Conservation (phyloP, 805 yeast species). For the Starmerella floris region DNA sequence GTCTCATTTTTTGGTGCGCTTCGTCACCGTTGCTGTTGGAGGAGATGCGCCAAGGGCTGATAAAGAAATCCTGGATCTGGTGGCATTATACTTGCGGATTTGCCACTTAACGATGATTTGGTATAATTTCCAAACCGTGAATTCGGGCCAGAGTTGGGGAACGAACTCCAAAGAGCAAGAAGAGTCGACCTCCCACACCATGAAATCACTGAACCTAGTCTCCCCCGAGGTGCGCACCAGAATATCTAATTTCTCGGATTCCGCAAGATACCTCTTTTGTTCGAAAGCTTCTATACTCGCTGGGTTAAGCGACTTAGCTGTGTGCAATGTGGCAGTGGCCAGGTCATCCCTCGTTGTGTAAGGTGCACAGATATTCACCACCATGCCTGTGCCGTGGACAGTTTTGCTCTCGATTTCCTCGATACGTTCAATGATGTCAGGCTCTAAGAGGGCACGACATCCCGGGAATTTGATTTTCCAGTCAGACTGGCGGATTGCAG, state of each 20-base stretch:
- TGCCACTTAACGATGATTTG: slow-evolving; percentile 68
- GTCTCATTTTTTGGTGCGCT: too few relatives aligned
- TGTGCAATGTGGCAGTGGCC: slow-evolving; percentile 40
- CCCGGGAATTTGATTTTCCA: slow-evolving; percentile 73
- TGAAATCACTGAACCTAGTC: slow-evolving; percentile 70
- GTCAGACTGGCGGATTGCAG: slow-evolving; percentile 33
- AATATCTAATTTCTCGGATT: slow-evolving; percentile 65
- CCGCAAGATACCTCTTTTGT: slow-evolving; percentile 50
- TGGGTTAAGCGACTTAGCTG: neutral
- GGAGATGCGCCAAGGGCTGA: slow-evolving; percentile 16
- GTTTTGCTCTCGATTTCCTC: slow-evolving; percentile 52
- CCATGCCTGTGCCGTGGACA: slow-evolving; percentile 33
- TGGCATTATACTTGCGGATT: neutral
- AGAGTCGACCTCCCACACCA: slow-evolving; percentile 64
- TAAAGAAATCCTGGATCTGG: neutral
- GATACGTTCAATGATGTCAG: slow-evolving; percentile 54
- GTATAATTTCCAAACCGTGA: slow-evolving; percentile 56
- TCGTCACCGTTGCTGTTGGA: slow-evolving; percentile 18
- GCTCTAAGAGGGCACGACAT: slow-evolving; percentile 50
- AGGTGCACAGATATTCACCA: slow-evolving; percentile 58
- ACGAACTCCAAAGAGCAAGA: slow-evolving; percentile 59
- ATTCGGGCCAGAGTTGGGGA: slow-evolving; percentile 86
- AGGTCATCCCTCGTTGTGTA: slow-evolving; percentile 89
- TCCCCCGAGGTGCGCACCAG: slow-evolving; percentile 85
- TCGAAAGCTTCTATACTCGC: slow-evolving; percentile 28